phyloP scores from a whole-genome alignment of 768 basidiomycete species.

The Russula virescens region DNA sequence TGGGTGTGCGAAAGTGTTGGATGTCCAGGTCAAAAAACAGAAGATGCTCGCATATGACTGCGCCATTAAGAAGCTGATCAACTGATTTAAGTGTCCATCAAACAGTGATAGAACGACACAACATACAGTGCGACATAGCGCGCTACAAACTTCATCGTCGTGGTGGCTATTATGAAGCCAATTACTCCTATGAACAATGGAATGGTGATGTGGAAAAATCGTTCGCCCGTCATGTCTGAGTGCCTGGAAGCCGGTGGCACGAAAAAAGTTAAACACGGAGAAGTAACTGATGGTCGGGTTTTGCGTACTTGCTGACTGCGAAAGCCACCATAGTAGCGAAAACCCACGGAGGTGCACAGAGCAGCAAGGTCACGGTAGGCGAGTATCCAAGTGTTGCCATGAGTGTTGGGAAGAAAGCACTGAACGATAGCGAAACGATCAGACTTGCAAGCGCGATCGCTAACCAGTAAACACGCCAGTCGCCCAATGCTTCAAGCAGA shows the following conservation, averaged over 20 bases:
- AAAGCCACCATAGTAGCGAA: slow-evolving; percentile 57
- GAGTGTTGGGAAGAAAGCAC: slow-evolving; percentile 76
- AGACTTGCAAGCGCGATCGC: slow-evolving; percentile 55
- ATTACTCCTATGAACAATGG: slow-evolving; percentile 55
- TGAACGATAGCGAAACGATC: slow-evolving; percentile 65
- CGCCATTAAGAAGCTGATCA: slow-evolving; percentile 65
- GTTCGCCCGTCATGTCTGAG: slow-evolving; percentile 66
- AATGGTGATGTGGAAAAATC: slow-evolving; percentile 57
- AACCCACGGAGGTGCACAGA: slow-evolving; percentile 75
- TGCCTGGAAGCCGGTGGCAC: slow-evolving; percentile 37
- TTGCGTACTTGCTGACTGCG: slow-evolving; percentile 38
- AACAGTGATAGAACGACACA: not conserved
- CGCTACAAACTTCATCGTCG: slow-evolving; percentile 53
- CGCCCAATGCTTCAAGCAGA: slow-evolving; percentile 53
- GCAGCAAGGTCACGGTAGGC: slow-evolving; percentile 58
- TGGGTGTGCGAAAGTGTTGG: slow-evolving; percentile 63
- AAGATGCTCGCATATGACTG: slow-evolving; percentile 70
- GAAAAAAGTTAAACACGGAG: not conserved
- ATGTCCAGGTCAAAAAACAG: slow-evolving; percentile 51
- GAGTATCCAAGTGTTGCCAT: slow-evolving; percentile 64
- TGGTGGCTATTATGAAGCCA: slow-evolving; percentile 61
- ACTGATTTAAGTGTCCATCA: not conserved
- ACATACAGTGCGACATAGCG: slow-evolving; percentile 62
- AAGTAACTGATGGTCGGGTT: not conserved
- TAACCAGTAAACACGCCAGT: slow-evolving; percentile 85